Base-by-base conservation (phyloP, 2,329 filamentous ascomycete genomes). In the Simplicillium aogashimaense region DNA sequence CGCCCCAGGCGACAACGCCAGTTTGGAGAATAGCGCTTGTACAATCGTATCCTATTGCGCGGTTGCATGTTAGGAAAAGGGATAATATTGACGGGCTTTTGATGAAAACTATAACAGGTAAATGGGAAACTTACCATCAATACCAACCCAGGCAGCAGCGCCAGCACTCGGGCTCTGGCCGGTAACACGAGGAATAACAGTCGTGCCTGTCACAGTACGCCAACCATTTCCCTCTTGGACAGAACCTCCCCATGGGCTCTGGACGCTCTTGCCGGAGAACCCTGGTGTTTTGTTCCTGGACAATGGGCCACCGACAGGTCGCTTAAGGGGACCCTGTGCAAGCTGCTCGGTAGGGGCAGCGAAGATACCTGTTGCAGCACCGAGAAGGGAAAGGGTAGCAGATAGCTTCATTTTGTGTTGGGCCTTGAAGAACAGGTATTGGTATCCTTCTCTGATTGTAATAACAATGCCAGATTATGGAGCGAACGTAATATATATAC, bases 1-100 rank as follows among this genome's bases (percentile, higher is more conserved):
- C 43, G 37, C 59, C 53, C 18, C 53, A 53, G 47, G 63, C 63
- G 43, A 64, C 61, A 40, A 65, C 49, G 29, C 63, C 63, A 4
- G 60, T 58, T 47, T 65, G 62, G 3, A 65, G 52, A 29, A 64
- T 61, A 13, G 59, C 58, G 11, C 41, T 45, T 14, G 41, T 45
- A 47, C 58, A 64, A 3, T 36, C 38, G 18, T 6, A 6, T 5
- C 30, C 30, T 32, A 32, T 6, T 5, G n/a, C n/a, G n/a, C n/a
- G n/a, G n/a, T n/a, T n/a, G n/a, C n/a, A n/a, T n/a, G n/a, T n/a
- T n/a, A n/a, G n/a, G n/a, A n/a, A n/a, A n/a, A n/a, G n/a, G n/a
- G n/a, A n/a, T n/a, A n/a, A n/a, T n/a, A n/a, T n/a, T n/a, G n/a
- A n/a, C n/a, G n/a, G n/a, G n/a, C n/a, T n/a, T n/a, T n/a, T n/a